Evolutionary conservation across 169 alveolate genomes (phyloP).

Genomic region (Eimeria zaria): DNA sequence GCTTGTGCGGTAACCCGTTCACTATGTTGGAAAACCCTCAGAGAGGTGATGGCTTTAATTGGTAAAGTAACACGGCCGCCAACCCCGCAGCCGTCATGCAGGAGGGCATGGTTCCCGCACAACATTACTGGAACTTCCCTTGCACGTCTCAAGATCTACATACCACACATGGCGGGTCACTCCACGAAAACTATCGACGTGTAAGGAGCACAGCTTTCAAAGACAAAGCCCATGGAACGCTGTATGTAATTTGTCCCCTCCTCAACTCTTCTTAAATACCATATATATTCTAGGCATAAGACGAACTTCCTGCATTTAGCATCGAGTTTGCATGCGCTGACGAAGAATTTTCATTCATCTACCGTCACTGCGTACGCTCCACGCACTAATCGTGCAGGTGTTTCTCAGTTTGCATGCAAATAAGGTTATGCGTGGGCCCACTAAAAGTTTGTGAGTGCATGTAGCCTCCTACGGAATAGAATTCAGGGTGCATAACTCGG

Average conservation of each 20-base stretch:
- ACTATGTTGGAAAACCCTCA: not conserved
- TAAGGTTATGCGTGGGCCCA: too few relatives aligned
- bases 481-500: not conserved
- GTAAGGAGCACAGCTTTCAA: not conserved
- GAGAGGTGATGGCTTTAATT: not conserved
- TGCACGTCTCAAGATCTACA: not conserved
- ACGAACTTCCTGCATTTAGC: constrained; percentile 7
- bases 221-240: not conserved
- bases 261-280: not conserved
- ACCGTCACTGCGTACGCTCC: not conserved
- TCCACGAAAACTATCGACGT: not conserved
- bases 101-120: not conserved
- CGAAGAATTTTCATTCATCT: not conserved
- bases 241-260: not conserved
- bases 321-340: not conserved
- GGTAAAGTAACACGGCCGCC: not conserved
- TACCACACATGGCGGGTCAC: not conserved
- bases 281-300: not conserved
- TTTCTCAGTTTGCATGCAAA: not conserved
- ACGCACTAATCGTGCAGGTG: too few relatives aligned
- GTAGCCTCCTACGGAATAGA: not conserved
- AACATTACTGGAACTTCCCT: not conserved
- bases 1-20: not conserved
- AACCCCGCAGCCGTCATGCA: too few relatives aligned
- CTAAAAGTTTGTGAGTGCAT: not conserved